Evolutionary conservation across 2,329 filamentous ascomycete genomes (phyloP), one percentile per base, ranked within the genome.

Genomic region (Botryotinia narcissicola): DNA sequence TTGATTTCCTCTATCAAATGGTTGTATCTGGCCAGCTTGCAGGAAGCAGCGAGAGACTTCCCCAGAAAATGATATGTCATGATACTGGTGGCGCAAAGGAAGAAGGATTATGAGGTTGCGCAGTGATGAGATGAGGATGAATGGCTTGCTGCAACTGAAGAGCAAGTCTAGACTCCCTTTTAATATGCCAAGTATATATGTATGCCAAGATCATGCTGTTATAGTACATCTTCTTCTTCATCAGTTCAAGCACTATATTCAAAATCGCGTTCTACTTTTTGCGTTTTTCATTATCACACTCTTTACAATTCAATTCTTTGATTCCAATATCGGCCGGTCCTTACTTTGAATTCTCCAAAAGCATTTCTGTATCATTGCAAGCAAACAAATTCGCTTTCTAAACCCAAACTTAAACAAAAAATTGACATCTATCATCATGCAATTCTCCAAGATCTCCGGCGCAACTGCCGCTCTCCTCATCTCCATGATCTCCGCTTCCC

Each of bases 401-500:
- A 20, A 12, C 22, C 46, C 35, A 12, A 54, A 8, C 29, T 29
- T 29, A 22, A 35, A 16, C 44, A 29, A 20, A 29, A 29, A 20
- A 29, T 40, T 54, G 16, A 40, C 35, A 54, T 54, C 46, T 29
- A 40, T 51, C 42, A 63, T 22, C 18, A 71, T 71, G 57, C 57
- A 71, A n/a, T 71, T 63, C 42, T 37, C 69, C 32, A 71, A 64
- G 32, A 71, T 63, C n/a, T 71, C 42, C 32, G 10, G 57, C 16
- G 69, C 57, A 48, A 71, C 69, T 14, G 57, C 42, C 57, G 69
- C 54, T 2, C 69, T 71, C 25, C 57, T 71, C 4, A 63, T 71
- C 42, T 71, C 69, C 25, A 51, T 71, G 32, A 71, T 71, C 32
- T 63, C 57, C 4, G 69, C 69, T 16, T 71, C 69, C 29, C 69